Evolutionary conservation across 192 early-diverging fungal genomes (phyloP), one percentile per base, ranked within the genome.

Genomic region (Linnemannia elongata): DNA sequence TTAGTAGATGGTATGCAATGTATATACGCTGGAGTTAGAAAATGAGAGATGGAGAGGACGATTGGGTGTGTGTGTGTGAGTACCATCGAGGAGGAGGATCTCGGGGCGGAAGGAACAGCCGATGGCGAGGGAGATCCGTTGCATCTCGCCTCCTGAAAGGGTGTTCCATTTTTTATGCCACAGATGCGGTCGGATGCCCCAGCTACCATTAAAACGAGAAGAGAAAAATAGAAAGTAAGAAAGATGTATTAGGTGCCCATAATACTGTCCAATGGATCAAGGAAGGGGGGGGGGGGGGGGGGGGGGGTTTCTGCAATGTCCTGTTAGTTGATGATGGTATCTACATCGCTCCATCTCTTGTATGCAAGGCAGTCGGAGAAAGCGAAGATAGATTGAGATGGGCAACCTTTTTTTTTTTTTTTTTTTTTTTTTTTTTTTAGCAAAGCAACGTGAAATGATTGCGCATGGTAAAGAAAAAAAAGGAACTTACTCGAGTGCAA

Each of bases 111-210:
- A 91, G 18, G 96, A 91, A 27, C 96, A 83, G 24, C 95, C 96
- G 74, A 98, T 94, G 1, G 97, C 97, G 35, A 98, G 82, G 0
- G 94, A 90, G 74, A 95, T 92, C 22, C 97, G 93, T 79, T 98
- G 97, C 78, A 93, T 93, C 88, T 98, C 96, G 66, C 97, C 97
- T 41, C 97, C 97, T 22, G 96, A 96, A 20, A 98, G 85, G 27
- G 91, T 93, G 35, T 90, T 91, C 95, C 95, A 98, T 52, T 93
- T 90, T 79, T 94, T 93, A 36, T 93, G 87, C 95, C 96, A 98
- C 44, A 92, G 79, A 18, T 94, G 93, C 12, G 90, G 83, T 4
- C 89, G 79, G 33, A 98, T 84, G 22, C 91, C 91, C 96, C 96
- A 98, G 90, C 91, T 81, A 91, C 54, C 44, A 69, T 66, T 3